Evolutionary conservation across 73 alveolate genomes (phyloP), one percentile per base, ranked within the genome.

Genomic region (Blepharisma japonicum): DNA sequence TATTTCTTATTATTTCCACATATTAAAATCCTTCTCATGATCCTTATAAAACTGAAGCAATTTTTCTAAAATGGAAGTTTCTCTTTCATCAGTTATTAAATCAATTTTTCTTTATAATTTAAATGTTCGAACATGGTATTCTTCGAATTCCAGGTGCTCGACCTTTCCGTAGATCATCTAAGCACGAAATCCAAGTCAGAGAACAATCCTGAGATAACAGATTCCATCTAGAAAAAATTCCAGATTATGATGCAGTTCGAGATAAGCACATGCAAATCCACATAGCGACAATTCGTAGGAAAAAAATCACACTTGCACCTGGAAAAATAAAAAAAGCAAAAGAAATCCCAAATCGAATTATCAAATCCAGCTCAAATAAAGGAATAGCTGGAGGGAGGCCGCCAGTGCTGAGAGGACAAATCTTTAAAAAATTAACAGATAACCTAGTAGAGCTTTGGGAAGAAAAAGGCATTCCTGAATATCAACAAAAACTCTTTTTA

Each of bases 71-170:
- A n/a, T n/a, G n/a, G n/a, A n/a, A n/a, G n/a, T n/a, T n/a, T n/a
- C n/a, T n/a, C n/a, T n/a, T n/a, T n/a, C n/a, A n/a, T 32, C 42
- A 32, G 42, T 3, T 32, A 32, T 32, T 32, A 32, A 32, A 32
- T 32, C 42, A 32, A 32, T 32, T 32, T n/a, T 32, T 32, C 42
- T 32, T 32, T 32, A 32, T 32, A 51, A 51, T 14, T 51, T 14
- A 51, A 61, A 61, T 61, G 74, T 39, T 61, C 39, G 74, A 61
- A n/a, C 11, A 14, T 18, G 74, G 74, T 61, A 18, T 18, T 14
- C 38, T 61, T 9, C 39, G 74, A 39, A 61, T 61, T 61, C 74
- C 74, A 61, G 74, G 74, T 61, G 14, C 74, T 9, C 74, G 74
- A 9, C 74, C 74, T 61, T 25, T 18, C 48, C 14, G 23, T n/a